Percentiles rank a stretch among this genome's conserved stretches.
Evolutionary conservation across 257 asterid genomes (phyloP).

Genomic region (Jasminum sambac): DNA sequence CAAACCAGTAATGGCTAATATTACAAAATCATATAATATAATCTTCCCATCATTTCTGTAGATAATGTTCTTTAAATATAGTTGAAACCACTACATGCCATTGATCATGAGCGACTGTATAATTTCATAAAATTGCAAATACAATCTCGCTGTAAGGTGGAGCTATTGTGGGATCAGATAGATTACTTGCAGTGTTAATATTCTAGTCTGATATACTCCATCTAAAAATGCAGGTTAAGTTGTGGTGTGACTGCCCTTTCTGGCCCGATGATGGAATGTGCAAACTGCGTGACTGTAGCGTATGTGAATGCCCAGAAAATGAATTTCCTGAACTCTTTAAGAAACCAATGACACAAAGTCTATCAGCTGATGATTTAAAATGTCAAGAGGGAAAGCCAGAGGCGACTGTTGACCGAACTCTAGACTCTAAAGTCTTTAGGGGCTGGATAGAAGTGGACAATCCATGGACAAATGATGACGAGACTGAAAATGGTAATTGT

Average conservation of each 20-base stretch:
- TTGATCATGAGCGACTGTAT: slow-evolving; percentile 13
- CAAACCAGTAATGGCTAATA: slow-evolving; percentile 11
- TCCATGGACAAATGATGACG: slow-evolving; percentile 95
- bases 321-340: slow-evolving; percentile 85
- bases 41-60: slow-evolving; percentile 1
- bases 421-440: slow-evolving; percentile 80
- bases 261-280: slow-evolving; percentile 99
- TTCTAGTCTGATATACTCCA: slow-evolving; percentile 25
- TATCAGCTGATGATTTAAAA: slow-evolving; percentile 71
- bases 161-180: slow-evolving; percentile 9
- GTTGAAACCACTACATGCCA: neutral
- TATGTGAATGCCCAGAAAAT: slow-evolving; percentile 88
- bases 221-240: slow-evolving; percentile 64
- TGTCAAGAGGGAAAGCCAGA: slow-evolving; percentile 95
- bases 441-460: slow-evolving; percentile 94
- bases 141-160: neutral
- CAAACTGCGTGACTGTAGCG: slow-evolving; percentile 91
- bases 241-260: slow-evolving; percentile 98
- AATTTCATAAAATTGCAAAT: neutral
- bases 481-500: slow-evolving; percentile 80
- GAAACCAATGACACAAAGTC: slow-evolving; percentile 45
- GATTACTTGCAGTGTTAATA: slow-evolving; percentile 14
- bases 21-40: slow-evolving; percentile 12
- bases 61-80: neutral
- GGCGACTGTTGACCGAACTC: slow-evolving; percentile 88